Conservation (phyloP, 2,329 filamentous ascomycete species). For the Beauveria sp. region DNA sequence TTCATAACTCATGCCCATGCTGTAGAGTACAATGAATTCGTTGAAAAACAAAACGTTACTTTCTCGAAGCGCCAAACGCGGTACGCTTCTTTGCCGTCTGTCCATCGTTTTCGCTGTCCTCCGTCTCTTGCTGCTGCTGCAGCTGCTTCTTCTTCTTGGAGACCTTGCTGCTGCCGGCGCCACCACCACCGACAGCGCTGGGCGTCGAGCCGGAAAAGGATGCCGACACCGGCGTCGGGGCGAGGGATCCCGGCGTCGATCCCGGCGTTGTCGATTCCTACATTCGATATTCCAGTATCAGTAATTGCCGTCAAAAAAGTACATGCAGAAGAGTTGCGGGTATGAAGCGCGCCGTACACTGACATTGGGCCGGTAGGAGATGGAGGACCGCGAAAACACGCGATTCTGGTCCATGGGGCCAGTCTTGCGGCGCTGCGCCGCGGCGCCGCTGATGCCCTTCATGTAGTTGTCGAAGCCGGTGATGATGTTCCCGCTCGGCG, state of each 20-base stretch:
- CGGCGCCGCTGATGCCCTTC: conserved; percentile 67
- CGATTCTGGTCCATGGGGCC: conserved; percentile 62
- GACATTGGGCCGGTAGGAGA: conserved; percentile 47
- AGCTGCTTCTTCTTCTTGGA: conserved; percentile 40
- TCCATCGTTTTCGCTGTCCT: conserved; percentile 54
- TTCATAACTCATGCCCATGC: neutral
- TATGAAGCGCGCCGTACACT: conserved; percentile 22
- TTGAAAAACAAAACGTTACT: conserved; percentile 22
- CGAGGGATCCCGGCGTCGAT: conserved; percentile 40
- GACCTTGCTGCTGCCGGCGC: conserved; percentile 40
- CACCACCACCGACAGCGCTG: conserved; percentile 32
- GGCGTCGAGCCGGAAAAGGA: conserved; percentile 44
- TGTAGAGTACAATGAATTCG: neutral
- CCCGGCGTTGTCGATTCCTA: conserved; percentile 37
- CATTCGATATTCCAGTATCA: neutral
- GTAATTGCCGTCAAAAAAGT: neutral
- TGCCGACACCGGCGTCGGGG: conserved; percentile 48
- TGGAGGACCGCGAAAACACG: conserved; percentile 63
- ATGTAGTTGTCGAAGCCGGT: conserved; percentile 98
- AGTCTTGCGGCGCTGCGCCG: conserved; percentile 56
- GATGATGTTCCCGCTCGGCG: conserved; percentile 87
- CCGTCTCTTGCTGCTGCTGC: conserved; percentile 21
- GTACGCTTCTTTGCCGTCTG: conserved; percentile 48
- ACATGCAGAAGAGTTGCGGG: neutral
- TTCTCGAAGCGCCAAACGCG: conserved; percentile 49